Percentiles rank a stretch among this genome's conserved stretches.
Conservation (phyloP, 495 filamentous ascomycete species). For the Hyaloscypha variabilis region DNA sequence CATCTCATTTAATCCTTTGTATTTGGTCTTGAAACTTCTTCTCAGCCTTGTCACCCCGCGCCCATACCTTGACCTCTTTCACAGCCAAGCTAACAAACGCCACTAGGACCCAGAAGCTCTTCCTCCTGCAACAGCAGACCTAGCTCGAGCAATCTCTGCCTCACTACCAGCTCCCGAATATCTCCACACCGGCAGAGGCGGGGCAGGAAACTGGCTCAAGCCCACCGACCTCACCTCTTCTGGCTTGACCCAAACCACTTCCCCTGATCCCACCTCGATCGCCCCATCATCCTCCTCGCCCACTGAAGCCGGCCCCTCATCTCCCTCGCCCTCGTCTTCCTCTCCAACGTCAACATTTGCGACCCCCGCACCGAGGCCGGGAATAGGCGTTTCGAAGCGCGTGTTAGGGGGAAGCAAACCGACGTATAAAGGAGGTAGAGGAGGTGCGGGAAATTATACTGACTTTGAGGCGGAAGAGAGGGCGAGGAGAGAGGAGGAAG, state of each 20-base stretch:
- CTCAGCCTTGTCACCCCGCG: not conserved
- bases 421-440: slow-evolving; percentile 45
- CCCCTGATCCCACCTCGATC: slow-evolving; percentile 18
- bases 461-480: slow-evolving; percentile 33
- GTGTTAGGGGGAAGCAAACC: slow-evolving; percentile 21
- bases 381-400: slow-evolving; percentile 24
- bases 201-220: slow-evolving; percentile 61
- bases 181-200: slow-evolving; percentile 58
- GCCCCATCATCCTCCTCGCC: slow-evolving; percentile 25
- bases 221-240: slow-evolving; percentile 33
- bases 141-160: slow-evolving; percentile 13
- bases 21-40: not conserved
- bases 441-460: slow-evolving; percentile 62
- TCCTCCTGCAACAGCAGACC: slow-evolving; percentile 14
- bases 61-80: not conserved
- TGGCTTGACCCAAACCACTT: slow-evolving; percentile 25
- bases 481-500: slow-evolving; percentile 31
- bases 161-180: slow-evolving; percentile 38
- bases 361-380: slow-evolving; percentile 7
- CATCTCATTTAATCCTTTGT: not conserved
- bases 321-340: not conserved
- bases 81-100: not conserved
- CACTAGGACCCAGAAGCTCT: slow-evolving; percentile 20
- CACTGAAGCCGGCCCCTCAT: slow-evolving; percentile 24
- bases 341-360: not conserved